Conservation (phyloP, 345 rosid genomes). For the Bruguiera sexangula region DNA sequence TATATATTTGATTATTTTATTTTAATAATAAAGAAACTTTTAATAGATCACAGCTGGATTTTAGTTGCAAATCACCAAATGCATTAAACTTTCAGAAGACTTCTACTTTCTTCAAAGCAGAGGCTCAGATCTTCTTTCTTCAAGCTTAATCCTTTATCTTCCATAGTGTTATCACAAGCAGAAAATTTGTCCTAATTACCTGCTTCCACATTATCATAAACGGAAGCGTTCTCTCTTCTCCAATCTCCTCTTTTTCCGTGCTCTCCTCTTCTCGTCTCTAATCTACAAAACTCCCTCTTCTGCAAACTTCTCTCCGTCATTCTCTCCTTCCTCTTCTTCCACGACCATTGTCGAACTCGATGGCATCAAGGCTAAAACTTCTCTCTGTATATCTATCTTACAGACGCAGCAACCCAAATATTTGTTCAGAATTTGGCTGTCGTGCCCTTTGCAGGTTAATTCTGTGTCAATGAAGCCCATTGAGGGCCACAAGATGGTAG, state of each 20-base stretch:
- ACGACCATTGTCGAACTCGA: conserved; percentile 57
- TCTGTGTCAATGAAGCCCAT: conserved; percentile 72
- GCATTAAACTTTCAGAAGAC: too few species aligned
- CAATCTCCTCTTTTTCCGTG: conserved; percentile 24
- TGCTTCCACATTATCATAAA: too few species aligned
- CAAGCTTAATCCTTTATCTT: too few species aligned
- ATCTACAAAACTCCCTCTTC: conserved; percentile 26
- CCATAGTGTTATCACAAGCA: too few species aligned
- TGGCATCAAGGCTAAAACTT: conserved; percentile 54
- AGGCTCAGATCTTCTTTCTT: too few species aligned
- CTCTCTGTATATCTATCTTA: background rate
- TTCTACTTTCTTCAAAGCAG: too few species aligned
- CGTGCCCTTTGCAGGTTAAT: conserved; percentile 35
- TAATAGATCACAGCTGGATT: too few species aligned
- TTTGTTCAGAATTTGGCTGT: background rate
- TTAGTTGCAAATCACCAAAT: too few species aligned
- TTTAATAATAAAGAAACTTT: too few species aligned
- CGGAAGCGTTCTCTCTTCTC: background rate
- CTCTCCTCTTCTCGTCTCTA: conserved; percentile 23
- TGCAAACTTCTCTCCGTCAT: conserved; percentile 15
- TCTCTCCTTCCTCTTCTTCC: conserved; percentile 43
- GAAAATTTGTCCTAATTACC: too few species aligned
- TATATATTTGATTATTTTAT: too few species aligned
- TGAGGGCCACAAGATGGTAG: conserved; percentile 74
- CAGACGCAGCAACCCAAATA: background rate